Evolutionary conservation across 2,329 filamentous ascomycete species (phyloP), one percentile per base, ranked within the genome.

Genomic region (Clonostachys chloroleuca): DNA sequence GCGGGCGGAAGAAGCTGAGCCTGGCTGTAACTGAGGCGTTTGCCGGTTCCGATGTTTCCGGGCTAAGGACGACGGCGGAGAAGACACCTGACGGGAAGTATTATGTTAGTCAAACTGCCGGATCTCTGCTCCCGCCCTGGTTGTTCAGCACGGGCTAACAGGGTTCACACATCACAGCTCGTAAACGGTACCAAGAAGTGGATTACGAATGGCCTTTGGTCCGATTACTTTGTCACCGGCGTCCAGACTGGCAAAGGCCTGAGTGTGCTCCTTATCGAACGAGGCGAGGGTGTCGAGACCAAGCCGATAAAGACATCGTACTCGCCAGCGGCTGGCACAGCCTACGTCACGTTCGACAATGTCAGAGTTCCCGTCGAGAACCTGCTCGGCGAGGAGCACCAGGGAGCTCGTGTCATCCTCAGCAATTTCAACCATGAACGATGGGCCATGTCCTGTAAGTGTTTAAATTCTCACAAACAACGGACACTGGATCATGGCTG

Each of bases 401-500:
- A 92, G 70, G 90, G 90, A 7, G 92, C 95, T 60, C 79, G 85
- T 51, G 87, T 94, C 33, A 89, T 95, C 60, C 72, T 94, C 61
- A 83, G 80, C 68, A 95, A 95, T 70, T 95, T 95, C 72, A 94
- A 94, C 74, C 88, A 94, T 68, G 88, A 91, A 70, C 79, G 87
- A 34, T 90, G 86, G 77, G 85, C 79, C 68, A 89, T 92, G 86
- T 73, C 75, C 48, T 84, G 81, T 73, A 68, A 64, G 72, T 69
- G 17, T 14, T 42, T 5, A 6, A 24, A 17, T 4, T 44, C 14
- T 16, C 42, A 13, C 46, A 12, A 49, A 54, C 39, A 58, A 37
- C 41, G 3, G n/a, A 46, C 12, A 14, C 24, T 7, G 6, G 9
- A 34, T 10, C 12, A 13, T 13, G 9, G 17, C 20, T n/a, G 16